Evolutionary conservation across 495 filamentous ascomycete species (phyloP).

Genomic region (Aspergillus mulundensis): DNA sequence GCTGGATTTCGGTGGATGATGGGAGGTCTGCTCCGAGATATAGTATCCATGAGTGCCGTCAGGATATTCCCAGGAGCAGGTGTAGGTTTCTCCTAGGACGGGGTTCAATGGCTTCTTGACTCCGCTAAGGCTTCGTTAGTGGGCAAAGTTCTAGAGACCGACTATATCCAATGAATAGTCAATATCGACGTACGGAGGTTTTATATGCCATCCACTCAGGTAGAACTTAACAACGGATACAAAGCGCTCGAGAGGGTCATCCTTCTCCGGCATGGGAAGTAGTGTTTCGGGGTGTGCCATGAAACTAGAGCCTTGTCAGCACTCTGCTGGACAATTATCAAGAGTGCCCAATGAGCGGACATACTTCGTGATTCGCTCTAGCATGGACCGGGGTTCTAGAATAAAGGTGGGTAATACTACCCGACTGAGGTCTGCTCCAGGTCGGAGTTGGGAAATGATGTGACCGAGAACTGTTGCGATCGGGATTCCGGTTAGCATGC

Average conservation of each 20-base stretch:
- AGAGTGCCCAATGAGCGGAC: slow-evolving; percentile 8
- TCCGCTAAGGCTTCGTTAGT: slow-evolving; percentile 54
- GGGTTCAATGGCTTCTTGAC: slow-evolving; percentile 99
- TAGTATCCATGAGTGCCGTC: slow-evolving; percentile 88
- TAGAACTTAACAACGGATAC: slow-evolving; percentile 97
- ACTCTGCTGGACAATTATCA: too few species aligned
- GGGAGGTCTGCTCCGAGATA: slow-evolving; percentile 91
- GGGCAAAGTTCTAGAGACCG: background rate
- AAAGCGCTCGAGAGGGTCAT: slow-evolving; percentile 89
- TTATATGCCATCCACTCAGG: slow-evolving; percentile 97
- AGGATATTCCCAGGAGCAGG: slow-evolving; percentile 91
- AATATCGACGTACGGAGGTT: slow-evolving; percentile 70
- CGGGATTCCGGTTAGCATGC: background rate
- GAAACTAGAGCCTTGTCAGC: slow-evolving; percentile 58
- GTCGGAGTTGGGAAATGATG: slow-evolving; percentile 94
- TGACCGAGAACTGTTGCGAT: slow-evolving; percentile 64
- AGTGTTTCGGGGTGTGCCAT: slow-evolving; percentile 99
- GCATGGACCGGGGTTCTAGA: slow-evolving; percentile 93
- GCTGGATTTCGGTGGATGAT: slow-evolving; percentile 96
- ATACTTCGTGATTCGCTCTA: slow-evolving; percentile 98
- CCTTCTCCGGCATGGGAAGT: slow-evolving; percentile 77
- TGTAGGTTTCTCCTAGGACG: slow-evolving; percentile 91
- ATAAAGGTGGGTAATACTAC: slow-evolving; percentile 98
- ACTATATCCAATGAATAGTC: background rate
- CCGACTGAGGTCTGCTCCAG: slow-evolving; percentile 90